These are phyloP conservation scores for Geotrichum phurueaensis DNA, from an alignment of 1,139 yeast genomes.

Conservation along the genomic window DNA sequence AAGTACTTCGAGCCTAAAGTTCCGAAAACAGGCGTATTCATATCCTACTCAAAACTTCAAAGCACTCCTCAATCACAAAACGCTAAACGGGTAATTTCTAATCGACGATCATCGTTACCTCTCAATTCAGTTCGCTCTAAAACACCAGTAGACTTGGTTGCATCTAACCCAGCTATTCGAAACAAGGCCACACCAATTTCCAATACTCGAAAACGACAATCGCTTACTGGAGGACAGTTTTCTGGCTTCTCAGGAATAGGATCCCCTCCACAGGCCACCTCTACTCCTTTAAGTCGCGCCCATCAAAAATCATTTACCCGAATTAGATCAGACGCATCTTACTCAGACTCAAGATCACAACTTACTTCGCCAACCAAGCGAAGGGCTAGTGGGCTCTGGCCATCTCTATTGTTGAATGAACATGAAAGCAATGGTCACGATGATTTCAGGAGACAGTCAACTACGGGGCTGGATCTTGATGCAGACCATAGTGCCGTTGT, in stretches of 20 bases:
- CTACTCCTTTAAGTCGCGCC: background rate
- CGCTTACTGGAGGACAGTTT: background rate
- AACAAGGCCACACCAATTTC: background rate
- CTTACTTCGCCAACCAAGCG: slow-evolving; percentile 1
- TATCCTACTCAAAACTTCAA: slow-evolving; percentile 14
- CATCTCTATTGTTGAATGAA: background rate
- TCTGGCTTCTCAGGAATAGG: background rate
- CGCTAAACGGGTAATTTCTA: background rate
- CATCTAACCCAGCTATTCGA: background rate
- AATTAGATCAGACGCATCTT: background rate
- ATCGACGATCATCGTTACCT: slow-evolving; percentile 4
- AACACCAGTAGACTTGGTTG: background rate
- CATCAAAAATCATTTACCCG: background rate
- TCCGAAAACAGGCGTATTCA: slow-evolving; percentile 25
- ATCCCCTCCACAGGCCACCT: background rate
- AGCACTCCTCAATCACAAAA: background rate
- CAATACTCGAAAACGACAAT: background rate
- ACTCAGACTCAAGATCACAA: background rate
- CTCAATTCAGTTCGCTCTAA: background rate
- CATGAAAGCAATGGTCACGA: background rate
- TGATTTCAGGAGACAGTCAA: background rate
- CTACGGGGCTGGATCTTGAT: background rate
- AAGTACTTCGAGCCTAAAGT: slow-evolving; percentile 14
- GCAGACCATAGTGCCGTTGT: slow-evolving; percentile 5
- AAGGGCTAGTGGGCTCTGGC: background rate